Base-by-base conservation (phyloP, 2,329 filamentous ascomycete genomes). In the Neoarthrinium moseri region DNA sequence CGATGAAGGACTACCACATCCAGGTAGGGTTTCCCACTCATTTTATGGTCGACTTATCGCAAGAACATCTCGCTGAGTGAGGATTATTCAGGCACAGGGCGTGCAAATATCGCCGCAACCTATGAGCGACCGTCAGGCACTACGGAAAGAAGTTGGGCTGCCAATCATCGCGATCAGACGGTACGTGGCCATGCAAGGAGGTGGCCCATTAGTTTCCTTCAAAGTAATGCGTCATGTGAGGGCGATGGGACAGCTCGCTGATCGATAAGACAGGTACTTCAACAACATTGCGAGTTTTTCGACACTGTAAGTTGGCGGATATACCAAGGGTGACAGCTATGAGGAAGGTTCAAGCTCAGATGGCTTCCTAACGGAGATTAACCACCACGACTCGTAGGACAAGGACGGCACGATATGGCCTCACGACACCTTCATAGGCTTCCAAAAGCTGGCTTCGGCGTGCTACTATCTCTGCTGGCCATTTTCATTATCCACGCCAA, bases 241-340 rank as follows among this genome's bases (percentile, higher is more conserved):
- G 10, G 5, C 18, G 6, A 18, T 20, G 35, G 21, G 21, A 17
- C 43, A 8, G 26, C 26, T 20, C 10, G 13, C 10, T 6, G 10
- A 15, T 18, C n/a, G 35, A 21, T 20, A 20, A 38, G 10, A 23
- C 44, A 56, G 57, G 69, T 78, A 11, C 65, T 80, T 3, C 73
- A 78, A 54, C 76, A 80, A 53, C 77, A 80, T 56, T 68, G 69
- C 53, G 62, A 64, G 18, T 80, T 75, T 64, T 81, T 74, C 52
- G 77, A 80, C 56, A 34, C 24, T 15, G 54, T 56, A 47, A 17
- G 54, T 37, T n/a, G n/a, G n/a, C n/a, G n/a, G n/a, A n/a, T n/a
- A n/a, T n/a, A n/a, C n/a, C n/a, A n/a, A n/a, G n/a, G n/a, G n/a
- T n/a, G n/a, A n/a, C n/a, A n/a, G n/a, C n/a, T n/a, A n/a, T n/a